Base-by-base conservation (phyloP, 1,284 basidiomycete genomes). In the Hemileia vastatrix region DNA sequence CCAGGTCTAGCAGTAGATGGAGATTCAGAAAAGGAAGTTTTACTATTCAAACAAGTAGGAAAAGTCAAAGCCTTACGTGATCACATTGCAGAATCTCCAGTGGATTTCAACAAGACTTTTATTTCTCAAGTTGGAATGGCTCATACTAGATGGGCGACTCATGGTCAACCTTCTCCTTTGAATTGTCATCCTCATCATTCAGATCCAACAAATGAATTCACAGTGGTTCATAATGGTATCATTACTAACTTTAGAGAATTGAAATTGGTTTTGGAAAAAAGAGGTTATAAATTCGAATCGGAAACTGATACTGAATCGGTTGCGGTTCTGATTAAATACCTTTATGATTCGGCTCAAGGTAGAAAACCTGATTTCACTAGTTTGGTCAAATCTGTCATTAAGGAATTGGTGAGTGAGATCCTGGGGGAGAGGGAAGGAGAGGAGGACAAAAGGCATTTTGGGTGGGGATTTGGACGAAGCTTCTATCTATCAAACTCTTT, bases 111-210 rank as follows among this genome's bases (percentile, higher is more conserved):
- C 76, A 93, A 90, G 81, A 82, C 84, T 36, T 88, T 86, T 77
- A 76, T 91, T 64, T 86, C 86, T 57, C 92, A 96, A 78, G 90
- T 92, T 57, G 91, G 90, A 56, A 96, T 98, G 79, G 94, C 94
- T 21, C 94, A 98, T 81, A 98, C 94, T 13, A 90, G 94, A 67
- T 98, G 94, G 94, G 94, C 94, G 2, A 98, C 94, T 18, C 94
- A 98, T 77, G 95, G 94, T 66, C 84, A 87, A 53, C 77, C 90
- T 31, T 87, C 85, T 31, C 83, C 86, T 58, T 77, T 82, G 72
- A 98, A 98, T 81, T 98, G 94, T 79, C 94, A 98, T 78, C 94
- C 94, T 64, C 85, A 97, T 76, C 86, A 86, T 70, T 90, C 88
- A 47, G 92, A 96, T 76, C 80, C 83, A 36, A 82, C 67, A 60